Base-by-base conservation (phyloP, 116 monocot species). In the Papilionanthe hybrid region DNA sequence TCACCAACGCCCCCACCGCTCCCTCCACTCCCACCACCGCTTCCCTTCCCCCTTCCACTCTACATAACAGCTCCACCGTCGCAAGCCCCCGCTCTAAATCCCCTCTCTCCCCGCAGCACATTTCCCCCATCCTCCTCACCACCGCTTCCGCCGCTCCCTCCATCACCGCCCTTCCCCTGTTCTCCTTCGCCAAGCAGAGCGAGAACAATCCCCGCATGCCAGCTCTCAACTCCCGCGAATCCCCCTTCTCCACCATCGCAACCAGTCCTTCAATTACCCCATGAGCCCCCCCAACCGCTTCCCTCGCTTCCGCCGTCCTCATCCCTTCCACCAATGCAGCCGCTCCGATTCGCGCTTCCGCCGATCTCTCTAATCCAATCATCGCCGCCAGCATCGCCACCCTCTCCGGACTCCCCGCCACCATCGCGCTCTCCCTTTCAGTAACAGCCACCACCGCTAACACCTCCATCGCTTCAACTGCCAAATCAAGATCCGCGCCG, bases 51-150 rank as follows among this genome's bases (percentile, higher is more conserved):
- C 84, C 88, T 49, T 89, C 92, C 28, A 17, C 85, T 20, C 96
- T 81, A 75, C 96, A 96, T 23, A 96, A 80, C 68, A 96, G 77
- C 89, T 96, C 96, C 73, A 96, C 85, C 55, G 90, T 88, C 48
- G 96, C 96, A 42, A 93, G 75, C 41, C 85, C 96, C 37, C 93
- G 55, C 86, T 93, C 92, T 29, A 87, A 71, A 53, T 89, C 92
- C 3, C 84, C 86, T 43, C 53, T 71, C 71, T 28, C 80, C 11
- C n/a, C 55, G 78, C 42, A 86, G 41, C 48, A 78, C 89, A 89
- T 25, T 47, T 86, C 90, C n/a, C 86, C 76, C 37, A 80, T 2
- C 60, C 77, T 76, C 47, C 71, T 76, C 75, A 90, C 79, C 27
- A 85, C 78, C 23, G 87, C 94, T 37, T 71, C 78, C 5, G 88